phyloP scores from a whole-genome alignment of 495 filamentous ascomycete genomes.

The Aspergillus bertholletiae region DNA sequence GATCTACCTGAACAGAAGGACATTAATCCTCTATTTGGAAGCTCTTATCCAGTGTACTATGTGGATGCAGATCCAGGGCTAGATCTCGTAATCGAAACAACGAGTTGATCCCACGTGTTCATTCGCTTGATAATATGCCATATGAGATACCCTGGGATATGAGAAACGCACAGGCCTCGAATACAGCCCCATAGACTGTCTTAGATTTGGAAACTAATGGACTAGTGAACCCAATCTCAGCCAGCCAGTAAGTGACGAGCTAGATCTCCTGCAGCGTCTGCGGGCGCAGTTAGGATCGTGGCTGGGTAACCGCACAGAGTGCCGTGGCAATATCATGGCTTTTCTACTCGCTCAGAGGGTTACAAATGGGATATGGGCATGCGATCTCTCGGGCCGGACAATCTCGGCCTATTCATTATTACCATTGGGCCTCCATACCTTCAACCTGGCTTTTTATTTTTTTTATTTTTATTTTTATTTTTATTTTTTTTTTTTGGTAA shows the following conservation, averaged over 20 bases:
- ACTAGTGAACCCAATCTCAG: neutral
- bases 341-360: neutral
- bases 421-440: too few species aligned
- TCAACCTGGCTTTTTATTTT: neutral
- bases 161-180: neutral
- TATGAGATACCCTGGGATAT: neutral
- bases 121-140: neutral
- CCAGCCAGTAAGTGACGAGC: neutral
- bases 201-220: neutral
- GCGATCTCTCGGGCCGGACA: neutral
- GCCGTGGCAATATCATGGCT: neutral
- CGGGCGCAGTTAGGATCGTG: neutral
- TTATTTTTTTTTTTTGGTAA: neutral
- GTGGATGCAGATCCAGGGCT: constrained; percentile 29
- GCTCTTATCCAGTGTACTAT: constrained; percentile 12
- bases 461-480: neutral
- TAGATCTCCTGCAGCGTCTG: neutral
- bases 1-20: neutral
- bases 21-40: neutral
- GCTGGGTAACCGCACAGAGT: neutral
- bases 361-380: neutral
- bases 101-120: neutral
- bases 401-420: neutral
- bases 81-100: constrained; percentile 15
- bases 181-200: neutral